Conservation (phyloP, 495 filamentous ascomycete species). For the Daldinia loculata region DNA sequence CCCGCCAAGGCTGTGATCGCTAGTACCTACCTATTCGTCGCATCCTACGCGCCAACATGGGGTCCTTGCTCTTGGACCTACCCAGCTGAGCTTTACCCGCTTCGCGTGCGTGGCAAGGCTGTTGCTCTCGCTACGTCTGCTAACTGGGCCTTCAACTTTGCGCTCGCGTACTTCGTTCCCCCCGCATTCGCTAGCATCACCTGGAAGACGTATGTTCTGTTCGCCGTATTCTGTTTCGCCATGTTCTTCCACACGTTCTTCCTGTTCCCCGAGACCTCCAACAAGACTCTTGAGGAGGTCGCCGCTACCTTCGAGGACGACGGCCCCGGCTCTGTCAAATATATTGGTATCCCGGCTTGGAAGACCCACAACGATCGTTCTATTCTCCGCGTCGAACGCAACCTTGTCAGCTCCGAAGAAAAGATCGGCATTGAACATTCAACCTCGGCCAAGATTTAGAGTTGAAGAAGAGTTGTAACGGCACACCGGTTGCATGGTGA, state of each 20-base stretch:
- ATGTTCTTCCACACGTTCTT: conserved; percentile 83
- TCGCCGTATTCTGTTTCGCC: conserved; percentile 76
- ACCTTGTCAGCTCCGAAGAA: conserved; percentile 47
- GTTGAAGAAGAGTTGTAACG: background rate
- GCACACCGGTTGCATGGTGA: background rate
- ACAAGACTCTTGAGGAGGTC: conserved; percentile 81
- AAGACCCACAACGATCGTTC: conserved; percentile 62
- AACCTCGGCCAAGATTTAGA: conserved; percentile 13
- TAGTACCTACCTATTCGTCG: conserved; percentile 80
- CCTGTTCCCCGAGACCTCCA: conserved; percentile 83
- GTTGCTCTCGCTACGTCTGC: conserved; percentile 76
- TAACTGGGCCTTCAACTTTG: conserved; percentile 86
- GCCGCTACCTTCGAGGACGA: conserved; percentile 71
- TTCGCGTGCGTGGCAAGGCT: conserved; percentile 74
- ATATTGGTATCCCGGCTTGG: conserved; percentile 75
- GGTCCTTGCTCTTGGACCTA: conserved; percentile 79
- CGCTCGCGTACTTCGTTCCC: conserved; percentile 79
- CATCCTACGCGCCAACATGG: conserved; percentile 78
- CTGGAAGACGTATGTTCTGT: conserved; percentile 79
- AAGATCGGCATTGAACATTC: conserved; percentile 42
- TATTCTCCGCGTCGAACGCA: conserved; percentile 46
- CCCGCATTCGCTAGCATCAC: conserved; percentile 76
- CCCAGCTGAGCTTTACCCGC: conserved; percentile 77
- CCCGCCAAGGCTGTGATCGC: conserved; percentile 77
- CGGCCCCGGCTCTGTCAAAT: conserved; percentile 60